Evolutionary conservation across 2,329 filamentous ascomycete species (phyloP), one percentile per base, ranked within the genome.

Genomic region (Aspergillus intermedius): DNA sequence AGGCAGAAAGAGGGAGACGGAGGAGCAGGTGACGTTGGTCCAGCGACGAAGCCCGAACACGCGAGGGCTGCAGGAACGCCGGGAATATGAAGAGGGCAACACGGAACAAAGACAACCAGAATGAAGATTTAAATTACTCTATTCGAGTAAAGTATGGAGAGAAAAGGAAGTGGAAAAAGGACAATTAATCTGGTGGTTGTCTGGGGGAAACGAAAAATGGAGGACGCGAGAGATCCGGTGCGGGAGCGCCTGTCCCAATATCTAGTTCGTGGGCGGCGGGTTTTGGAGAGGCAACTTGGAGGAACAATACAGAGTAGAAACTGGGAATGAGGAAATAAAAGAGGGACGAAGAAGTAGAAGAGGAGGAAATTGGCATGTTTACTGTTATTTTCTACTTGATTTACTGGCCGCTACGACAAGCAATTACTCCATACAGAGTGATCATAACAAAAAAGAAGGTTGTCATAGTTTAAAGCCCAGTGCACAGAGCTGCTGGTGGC

Each of bases 1-100:
- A 57, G 52, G 47, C 49, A 49, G 53, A 55, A 55, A 55, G 52
- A 51, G 47, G 50, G 47, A 44, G 49, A 49, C 47, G 47, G 52
- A 49, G 58, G 58, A 57, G 59, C 54, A 61, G 56, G 55, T 63
- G 60, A 61, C 59, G 61, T 63, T 63, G 60, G 61, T 63, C 57
- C 57, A 61, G 58, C 59, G 60, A 61, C 17, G 56, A 58, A 60
- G 55, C 58, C 58, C 56, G 55, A 60, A 60, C 54, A 61, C 58
- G 60, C 56, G 57, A 60, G 56, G 52, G 54, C 58, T 59, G 60
- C 57, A 62, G 60, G 59, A 60, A 60, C 58, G 52, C 54, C 25
- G 56, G 58, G 53, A 57, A 54, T 58, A 54, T 48, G 48, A 54
- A 53, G 46, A 49, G 46, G 50, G 49, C 42, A 54, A 56, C 25